Evolutionary conservation across 2,329 filamentous ascomycete genomes (phyloP).

Genomic region (Orbilia brochopaga): DNA sequence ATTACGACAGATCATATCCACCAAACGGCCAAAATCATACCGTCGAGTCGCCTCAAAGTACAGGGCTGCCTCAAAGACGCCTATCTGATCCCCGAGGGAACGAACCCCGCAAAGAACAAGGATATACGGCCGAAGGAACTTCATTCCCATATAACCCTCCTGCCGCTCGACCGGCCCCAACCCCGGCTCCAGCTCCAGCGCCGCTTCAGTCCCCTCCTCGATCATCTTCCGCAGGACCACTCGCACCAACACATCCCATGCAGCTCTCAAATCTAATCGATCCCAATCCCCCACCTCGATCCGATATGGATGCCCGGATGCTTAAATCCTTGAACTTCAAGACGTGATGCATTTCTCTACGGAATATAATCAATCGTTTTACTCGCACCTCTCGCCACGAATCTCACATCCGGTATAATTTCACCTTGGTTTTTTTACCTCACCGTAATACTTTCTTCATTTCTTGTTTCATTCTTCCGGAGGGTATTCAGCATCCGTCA

Average conservation of each 20-base stretch:
- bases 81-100: constrained; percentile 31
- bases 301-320: constrained; percentile 54
- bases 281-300: constrained; percentile 50
- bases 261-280: constrained; percentile 54
- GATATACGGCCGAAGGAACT: constrained; percentile 20
- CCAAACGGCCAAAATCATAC: constrained; percentile 12
- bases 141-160: constrained; percentile 33
- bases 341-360: too few relatives aligned
- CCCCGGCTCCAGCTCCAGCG: constrained; percentile 8
- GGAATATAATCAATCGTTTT: too few relatives aligned
- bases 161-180: constrained; percentile 22
- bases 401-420: too few relatives aligned
- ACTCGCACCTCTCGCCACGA: too few relatives aligned
- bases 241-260: constrained; percentile 53
- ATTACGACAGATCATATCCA: constrained; percentile 35
- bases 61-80: constrained; percentile 24
- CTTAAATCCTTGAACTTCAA: constrained; percentile 54
- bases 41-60: constrained; percentile 9
- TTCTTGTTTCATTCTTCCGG: not conserved
- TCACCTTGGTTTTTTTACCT: too few relatives aligned
- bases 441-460: too few relatives aligned
- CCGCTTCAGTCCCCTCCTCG: constrained; percentile 52
- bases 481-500: not conserved
- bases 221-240: constrained; percentile 54
- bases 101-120: constrained; percentile 42